phyloP scores from a whole-genome alignment of 2,329 filamentous ascomycete species.

The Aspergillus versicolor region DNA sequence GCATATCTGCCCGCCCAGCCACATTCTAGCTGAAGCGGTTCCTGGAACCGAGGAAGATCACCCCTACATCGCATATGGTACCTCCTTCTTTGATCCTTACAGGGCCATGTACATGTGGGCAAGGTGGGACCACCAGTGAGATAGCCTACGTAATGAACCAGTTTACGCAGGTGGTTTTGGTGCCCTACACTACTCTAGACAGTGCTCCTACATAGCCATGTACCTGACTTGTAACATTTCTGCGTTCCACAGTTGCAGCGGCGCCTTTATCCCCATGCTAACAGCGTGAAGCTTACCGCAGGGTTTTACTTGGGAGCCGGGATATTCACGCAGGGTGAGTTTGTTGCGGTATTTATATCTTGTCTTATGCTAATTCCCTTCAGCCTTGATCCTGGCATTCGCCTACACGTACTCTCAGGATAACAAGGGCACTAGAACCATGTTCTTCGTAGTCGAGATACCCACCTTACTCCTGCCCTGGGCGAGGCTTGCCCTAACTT shows the following conservation, averaged over 20 bases:
- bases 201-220: constrained; percentile 3
- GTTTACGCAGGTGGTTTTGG: constrained; percentile 63
- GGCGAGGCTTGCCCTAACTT: constrained; percentile 71
- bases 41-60: constrained; percentile 81
- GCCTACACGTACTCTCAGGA: constrained; percentile 85
- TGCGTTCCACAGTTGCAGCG: constrained; percentile 6
- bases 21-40: constrained; percentile 72
- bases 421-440: constrained; percentile 71
- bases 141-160: constrained; percentile 56
- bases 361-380: constrained; percentile 45
- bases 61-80: constrained; percentile 62
- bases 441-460: constrained; percentile 80
- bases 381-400: constrained; percentile 74
- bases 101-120: constrained; percentile 66
- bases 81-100: constrained; percentile 61
- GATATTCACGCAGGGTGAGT: constrained; percentile 41
- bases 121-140: constrained; percentile 75
- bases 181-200: constrained; percentile 59
- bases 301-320: constrained; percentile 34
- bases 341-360: constrained; percentile 3
- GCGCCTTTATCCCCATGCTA: constrained; percentile 27
- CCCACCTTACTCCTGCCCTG: constrained; percentile 79
- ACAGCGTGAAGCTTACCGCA: constrained; percentile 43
- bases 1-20: constrained; percentile 77
- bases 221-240: constrained; percentile 21